These are phyloP conservation scores for Vachellia collinsii DNA, from an alignment of 306 rosid genomes.

Conservation along the genomic window DNA sequence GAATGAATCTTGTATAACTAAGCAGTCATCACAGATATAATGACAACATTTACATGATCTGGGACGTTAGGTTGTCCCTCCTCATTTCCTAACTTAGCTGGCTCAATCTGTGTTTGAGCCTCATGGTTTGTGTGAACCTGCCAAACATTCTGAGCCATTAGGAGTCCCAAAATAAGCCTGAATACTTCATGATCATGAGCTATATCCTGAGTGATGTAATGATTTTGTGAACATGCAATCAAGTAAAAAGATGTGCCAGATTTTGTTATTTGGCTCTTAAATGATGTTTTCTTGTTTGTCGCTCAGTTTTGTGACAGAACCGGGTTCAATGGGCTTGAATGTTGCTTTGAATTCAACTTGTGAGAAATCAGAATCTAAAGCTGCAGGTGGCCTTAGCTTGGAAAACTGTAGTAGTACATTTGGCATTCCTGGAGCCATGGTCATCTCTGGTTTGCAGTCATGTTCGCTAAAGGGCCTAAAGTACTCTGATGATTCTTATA, in stretches of 20 bases:
- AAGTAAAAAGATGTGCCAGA: neutral
- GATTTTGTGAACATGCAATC: neutral
- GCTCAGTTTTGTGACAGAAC: slow-evolving; percentile 69
- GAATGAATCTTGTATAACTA: neutral
- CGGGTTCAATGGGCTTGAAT: slow-evolving; percentile 69
- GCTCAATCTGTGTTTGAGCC: neutral
- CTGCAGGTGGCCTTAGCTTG: slow-evolving; percentile 38
- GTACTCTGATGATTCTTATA: slow-evolving; percentile 31
- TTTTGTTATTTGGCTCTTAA: slow-evolving; percentile 30
- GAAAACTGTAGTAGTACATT: slow-evolving; percentile 42
- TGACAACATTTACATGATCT: slow-evolving; percentile 12
- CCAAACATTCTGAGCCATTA: slow-evolving; percentile 10
- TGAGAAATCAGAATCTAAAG: slow-evolving; percentile 51
- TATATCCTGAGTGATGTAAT: neutral
- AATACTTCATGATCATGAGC: slow-evolving; percentile 32
- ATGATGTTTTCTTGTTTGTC: slow-evolving; percentile 30
- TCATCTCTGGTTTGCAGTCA: slow-evolving; percentile 38
- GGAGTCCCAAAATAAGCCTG: slow-evolving; percentile 11
- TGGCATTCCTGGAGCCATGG: slow-evolving; percentile 65
- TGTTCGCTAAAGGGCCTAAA: slow-evolving; percentile 15
- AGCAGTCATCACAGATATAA: neutral
- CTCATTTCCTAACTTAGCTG: neutral
- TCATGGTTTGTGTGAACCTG: slow-evolving; percentile 2
- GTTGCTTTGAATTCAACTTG: slow-evolving; percentile 63
- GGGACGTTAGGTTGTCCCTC: neutral